A percentile compares a stretch with the other conserved stretches of the same genome.
These are phyloP conservation scores for Colletotrichum chlorophyti DNA, from an alignment of 2,329 filamentous ascomycete genomes.

Conservation along the genomic window DNA sequence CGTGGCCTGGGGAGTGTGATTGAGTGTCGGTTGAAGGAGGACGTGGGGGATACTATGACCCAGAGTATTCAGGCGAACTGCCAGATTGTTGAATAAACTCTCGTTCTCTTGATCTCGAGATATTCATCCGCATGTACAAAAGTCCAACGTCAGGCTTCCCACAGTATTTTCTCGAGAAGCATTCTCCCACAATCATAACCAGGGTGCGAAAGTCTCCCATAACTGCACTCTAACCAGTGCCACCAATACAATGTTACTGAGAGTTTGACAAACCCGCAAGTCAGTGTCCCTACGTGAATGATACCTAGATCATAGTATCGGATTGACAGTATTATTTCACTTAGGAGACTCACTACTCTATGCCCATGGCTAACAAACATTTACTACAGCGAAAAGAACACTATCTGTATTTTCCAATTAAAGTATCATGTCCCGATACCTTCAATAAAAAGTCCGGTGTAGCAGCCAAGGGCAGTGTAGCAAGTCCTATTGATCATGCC, in stretches of 20 bases:
- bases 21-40: slow-evolving; percentile 14
- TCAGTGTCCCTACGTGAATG: background rate
- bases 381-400: background rate
- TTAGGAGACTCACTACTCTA: background rate
- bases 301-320: background rate
- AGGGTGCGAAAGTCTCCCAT: background rate
- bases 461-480: background rate
- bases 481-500: too few species aligned
- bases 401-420: background rate
- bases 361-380: background rate
- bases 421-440: background rate
- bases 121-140: background rate
- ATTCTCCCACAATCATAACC: background rate
- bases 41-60: background rate
- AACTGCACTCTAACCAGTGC: background rate
- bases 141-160: background rate
- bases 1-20: slow-evolving; percentile 16
- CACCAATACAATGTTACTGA: background rate
- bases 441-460: background rate
- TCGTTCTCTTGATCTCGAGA: background rate
- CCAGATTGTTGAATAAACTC: background rate
- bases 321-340: background rate
- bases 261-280: background rate
- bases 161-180: background rate
- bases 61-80: background rate